Evolutionary conservation across 2,329 filamentous ascomycete genomes (phyloP).

Genomic region (Drechslerella coelobrocha): DNA sequence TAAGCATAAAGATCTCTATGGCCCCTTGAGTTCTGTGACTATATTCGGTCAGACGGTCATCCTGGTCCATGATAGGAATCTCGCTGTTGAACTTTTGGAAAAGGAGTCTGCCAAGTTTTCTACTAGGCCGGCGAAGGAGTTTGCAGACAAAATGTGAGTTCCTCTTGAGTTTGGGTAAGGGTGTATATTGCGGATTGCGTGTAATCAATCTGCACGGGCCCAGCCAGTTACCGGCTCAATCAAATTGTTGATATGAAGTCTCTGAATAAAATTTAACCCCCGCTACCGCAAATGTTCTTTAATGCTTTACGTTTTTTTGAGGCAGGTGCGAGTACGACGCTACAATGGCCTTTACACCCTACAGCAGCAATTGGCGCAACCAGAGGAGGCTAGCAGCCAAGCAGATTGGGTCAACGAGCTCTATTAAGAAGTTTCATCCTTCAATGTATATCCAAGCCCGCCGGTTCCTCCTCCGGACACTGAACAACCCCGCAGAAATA

Average conservation of each 20-base stretch:
- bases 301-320: not conserved
- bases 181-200: too few species aligned
- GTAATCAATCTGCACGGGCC: too few species aligned
- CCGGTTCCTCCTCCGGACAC: slow-evolving; percentile 52
- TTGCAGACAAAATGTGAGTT: slow-evolving; percentile 57
- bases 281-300: too few species aligned
- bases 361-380: slow-evolving; percentile 25
- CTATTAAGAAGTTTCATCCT: slow-evolving; percentile 56
- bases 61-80: slow-evolving; percentile 58
- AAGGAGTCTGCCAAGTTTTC: slow-evolving; percentile 59
- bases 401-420: slow-evolving; percentile 53
- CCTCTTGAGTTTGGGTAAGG: slow-evolving; percentile 51
- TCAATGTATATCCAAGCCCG: slow-evolving; percentile 56
- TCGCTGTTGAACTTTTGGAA: slow-evolving; percentile 60
- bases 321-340: slow-evolving; percentile 38
- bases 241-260: too few species aligned
- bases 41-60: slow-evolving; percentile 59
- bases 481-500: slow-evolving; percentile 11
- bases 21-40: slow-evolving; percentile 60
- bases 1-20: slow-evolving; percentile 58
- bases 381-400: slow-evolving; percentile 57
- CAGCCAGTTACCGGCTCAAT: not conserved
- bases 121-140: slow-evolving; percentile 57
- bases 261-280: too few species aligned
- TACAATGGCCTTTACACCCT: slow-evolving; percentile 3